Evolutionary conservation across 352 stramenopile genomes (phyloP).

Genomic region (Pythium brassicae): DNA sequence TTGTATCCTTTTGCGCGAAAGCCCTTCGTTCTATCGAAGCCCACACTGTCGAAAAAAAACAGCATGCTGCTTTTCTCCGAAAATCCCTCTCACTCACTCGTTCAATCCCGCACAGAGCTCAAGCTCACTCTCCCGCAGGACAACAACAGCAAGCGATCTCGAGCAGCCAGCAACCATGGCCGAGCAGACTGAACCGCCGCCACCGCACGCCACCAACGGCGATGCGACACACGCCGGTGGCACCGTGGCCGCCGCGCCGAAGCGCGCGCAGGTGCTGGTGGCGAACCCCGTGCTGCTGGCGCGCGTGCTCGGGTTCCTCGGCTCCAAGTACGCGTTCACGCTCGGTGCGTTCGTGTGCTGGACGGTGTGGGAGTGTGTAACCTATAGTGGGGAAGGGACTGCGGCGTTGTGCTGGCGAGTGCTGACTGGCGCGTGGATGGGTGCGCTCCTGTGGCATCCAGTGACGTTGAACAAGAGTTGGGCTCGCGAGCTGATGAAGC

Average conservation of each 20-base stretch:
- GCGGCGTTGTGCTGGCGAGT: neutral
- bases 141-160: too few species aligned
- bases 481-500: slow-evolving; percentile 81
- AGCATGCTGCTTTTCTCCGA: too few species aligned
- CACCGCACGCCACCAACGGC: neutral
- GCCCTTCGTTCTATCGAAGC: too few species aligned
- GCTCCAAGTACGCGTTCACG: slow-evolving; percentile 43
- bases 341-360: slow-evolving; percentile 30
- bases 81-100: too few species aligned
- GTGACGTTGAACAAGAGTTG: slow-evolving; percentile 67
- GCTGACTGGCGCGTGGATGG: neutral
- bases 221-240: slow-evolving; percentile 4
- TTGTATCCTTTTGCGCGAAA: too few species aligned
- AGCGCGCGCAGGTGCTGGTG: slow-evolving; percentile 39
- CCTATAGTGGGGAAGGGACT: neutral
- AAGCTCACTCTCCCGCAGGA: too few species aligned
- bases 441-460: slow-evolving; percentile 8
- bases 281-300: slow-evolving; percentile 53
- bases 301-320: slow-evolving; percentile 57
- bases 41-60: too few species aligned
- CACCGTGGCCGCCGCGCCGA: slow-evolving; percentile 1
- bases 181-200: neutral
- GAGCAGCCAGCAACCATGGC: neutral
- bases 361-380: slow-evolving; percentile 4
- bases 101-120: neutral